Base-by-base conservation (phyloP, 371 early-diverging fungal species). In the Nosema bombycis region DNA sequence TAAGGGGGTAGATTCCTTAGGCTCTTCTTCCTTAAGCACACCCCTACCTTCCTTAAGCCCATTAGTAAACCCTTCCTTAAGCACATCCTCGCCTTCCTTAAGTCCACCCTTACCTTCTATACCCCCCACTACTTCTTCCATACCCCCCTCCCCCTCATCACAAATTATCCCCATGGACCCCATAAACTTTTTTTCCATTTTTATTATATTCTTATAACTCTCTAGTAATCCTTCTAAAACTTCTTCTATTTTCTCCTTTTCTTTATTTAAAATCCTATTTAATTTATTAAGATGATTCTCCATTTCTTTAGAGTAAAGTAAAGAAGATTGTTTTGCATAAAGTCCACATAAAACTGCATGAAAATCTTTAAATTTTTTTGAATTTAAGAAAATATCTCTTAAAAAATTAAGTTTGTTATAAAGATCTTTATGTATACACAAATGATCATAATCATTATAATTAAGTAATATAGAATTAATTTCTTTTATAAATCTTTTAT, bases 401-500 rank as follows among this genome's bases (percentile, higher is more conserved):
- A 66, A 82, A 32, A 70, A 70, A 28, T 66, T 69, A 30, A 82
- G 55, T 4, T 46, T 61, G 26, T 75, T 33, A 37, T 82, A 82
- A 26, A 82, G 21, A 34, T 62, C 60, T 10, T 38, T 69, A 72
- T 82, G 82, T 1, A 82, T 79, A 37, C 62, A 67, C 29, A 82
- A 70, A 30, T 82, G 73, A 21, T 62, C 70, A 23, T 6, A n/a
- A n/a, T 32, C 46, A 38, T 76, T 55, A 23, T 69, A 33, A 10
- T 63, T 37, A n/a, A 62, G 55, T 37, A 78, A 64, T 10, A 69
- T 46, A 15, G 70, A 70, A n/a, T 46, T 70, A 24, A 82, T 32
- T 54, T 58, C 75, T 14, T n/a, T 67, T 26, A 77, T 56, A 67
- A 82, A 82, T 70, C 79, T 72, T 28, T 77, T 77, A 56, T 70